Evolutionary conservation across 768 basidiomycete genomes (phyloP).

Genomic region (Gautieria morchelliformis): DNA sequence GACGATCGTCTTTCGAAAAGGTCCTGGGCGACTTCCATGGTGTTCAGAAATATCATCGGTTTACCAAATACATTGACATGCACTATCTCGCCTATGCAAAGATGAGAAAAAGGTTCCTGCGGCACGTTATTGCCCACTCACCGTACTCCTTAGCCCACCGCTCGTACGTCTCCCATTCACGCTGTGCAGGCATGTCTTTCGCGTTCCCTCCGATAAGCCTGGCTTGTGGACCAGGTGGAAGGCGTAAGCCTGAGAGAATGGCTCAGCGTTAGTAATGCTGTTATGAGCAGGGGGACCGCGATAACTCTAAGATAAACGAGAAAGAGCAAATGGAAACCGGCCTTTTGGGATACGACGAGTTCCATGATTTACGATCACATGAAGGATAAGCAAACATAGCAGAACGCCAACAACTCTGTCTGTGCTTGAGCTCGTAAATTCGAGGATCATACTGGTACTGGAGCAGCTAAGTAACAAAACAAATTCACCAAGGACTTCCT

Average conservation of each 20-base stretch:
- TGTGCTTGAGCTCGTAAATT: too few species aligned
- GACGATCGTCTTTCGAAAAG: slow-evolving; percentile 29
- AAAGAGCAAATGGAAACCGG: too few species aligned
- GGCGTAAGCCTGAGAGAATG: not conserved
- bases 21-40: slow-evolving; percentile 23
- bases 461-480: too few species aligned
- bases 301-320: too few species aligned
- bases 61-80: slow-evolving; percentile 17
- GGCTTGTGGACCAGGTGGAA: slow-evolving; percentile 12
- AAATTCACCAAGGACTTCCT: too few species aligned
- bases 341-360: too few species aligned
- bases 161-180: slow-evolving; percentile 11
- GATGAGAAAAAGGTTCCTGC: not conserved
- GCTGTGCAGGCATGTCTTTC: slow-evolving; percentile 9
- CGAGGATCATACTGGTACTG: too few species aligned
- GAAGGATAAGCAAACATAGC: too few species aligned
- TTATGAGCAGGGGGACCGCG: not conserved
- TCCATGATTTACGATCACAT: too few species aligned
- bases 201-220: slow-evolving; percentile 10
- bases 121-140: not conserved
- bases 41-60: slow-evolving; percentile 26
- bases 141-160: slow-evolving; percentile 11
- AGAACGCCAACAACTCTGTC: too few species aligned
- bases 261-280: not conserved
- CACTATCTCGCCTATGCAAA: slow-evolving; percentile 14